These are phyloP conservation scores for Incumbomyces delicatus DNA, from an alignment of 2,329 filamentous ascomycete species.

Conservation along the genomic window DNA sequence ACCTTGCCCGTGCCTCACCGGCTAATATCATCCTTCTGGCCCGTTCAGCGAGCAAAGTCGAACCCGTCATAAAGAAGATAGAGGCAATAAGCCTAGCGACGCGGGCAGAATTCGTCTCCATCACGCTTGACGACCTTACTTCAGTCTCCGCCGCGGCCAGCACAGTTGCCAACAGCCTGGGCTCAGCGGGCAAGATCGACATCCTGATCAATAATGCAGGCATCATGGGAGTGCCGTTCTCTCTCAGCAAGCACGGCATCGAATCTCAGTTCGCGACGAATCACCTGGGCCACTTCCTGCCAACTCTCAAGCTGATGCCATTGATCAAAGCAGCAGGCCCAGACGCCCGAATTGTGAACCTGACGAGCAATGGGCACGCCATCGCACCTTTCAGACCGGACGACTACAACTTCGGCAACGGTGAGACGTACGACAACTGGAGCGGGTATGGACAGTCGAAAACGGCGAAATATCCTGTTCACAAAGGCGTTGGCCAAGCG, in stretches of 20 bases:
- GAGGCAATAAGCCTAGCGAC: conserved; percentile 11
- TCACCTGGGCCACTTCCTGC: conserved; percentile 27
- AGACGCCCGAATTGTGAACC: conserved; percentile 29
- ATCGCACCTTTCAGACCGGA: conserved; percentile 27
- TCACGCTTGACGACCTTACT: conserved; percentile 15
- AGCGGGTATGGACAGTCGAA: conserved; percentile 39
- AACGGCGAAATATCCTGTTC: conserved; percentile 38
- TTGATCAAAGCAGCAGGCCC: conserved; percentile 19
- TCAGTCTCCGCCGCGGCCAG: conserved; percentile 21
- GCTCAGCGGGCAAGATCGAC: conserved; percentile 19
- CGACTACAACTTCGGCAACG: conserved; percentile 21
- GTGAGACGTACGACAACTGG: conserved; percentile 27
- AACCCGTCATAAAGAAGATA: conserved; percentile 21
- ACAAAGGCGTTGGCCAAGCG: conserved; percentile 29
- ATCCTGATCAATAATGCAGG: conserved; percentile 28
- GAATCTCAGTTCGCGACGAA: conserved; percentile 28
- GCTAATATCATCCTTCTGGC: conserved; percentile 24
- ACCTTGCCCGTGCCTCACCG: conserved; percentile 22
- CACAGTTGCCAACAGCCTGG: conserved; percentile 15
- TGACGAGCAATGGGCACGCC: conserved; percentile 38
- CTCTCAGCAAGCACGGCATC: conserved; percentile 23
- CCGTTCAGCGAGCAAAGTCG: conserved; percentile 19
- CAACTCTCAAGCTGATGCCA: conserved; percentile 24
- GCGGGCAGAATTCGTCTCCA: conserved; percentile 14
- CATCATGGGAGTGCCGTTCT: conserved; percentile 22